Percentiles rank a stretch among this genome's conserved stretches.
Evolutionary conservation across 805 yeast genomes (phyloP).

Genomic region (Starmerella potacharoeniae): DNA sequence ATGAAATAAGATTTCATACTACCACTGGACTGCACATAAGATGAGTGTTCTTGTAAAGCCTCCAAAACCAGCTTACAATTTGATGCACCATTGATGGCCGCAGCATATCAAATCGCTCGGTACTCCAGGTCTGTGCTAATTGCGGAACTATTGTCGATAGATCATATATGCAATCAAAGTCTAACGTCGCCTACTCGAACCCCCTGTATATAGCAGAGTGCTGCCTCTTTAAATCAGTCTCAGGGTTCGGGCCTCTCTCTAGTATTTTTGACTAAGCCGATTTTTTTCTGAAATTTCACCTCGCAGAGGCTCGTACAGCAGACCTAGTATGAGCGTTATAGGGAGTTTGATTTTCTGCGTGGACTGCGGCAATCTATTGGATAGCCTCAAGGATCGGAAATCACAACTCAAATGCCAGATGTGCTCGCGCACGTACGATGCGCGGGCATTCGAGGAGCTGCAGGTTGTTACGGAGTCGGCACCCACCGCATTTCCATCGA

Average conservation of each 20-base stretch:
- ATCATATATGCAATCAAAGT: too few relatives aligned
- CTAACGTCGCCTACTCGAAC: too few relatives aligned
- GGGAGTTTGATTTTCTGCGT: conserved; percentile 91
- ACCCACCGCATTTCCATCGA: conserved; percentile 88
- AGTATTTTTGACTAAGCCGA: not conserved
- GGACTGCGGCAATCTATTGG: conserved; percentile 83
- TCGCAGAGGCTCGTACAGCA: not conserved
- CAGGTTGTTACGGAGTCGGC: conserved; percentile 81
- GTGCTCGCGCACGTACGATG: conserved; percentile 36
- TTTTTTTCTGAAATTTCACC: not conserved
- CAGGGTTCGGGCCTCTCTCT: not conserved
- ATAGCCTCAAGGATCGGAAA: conserved; percentile 43
- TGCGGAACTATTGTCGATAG: too few relatives aligned
- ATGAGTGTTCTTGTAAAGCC: too few relatives aligned
- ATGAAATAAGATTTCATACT: too few relatives aligned
- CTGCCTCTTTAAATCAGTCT: too few relatives aligned
- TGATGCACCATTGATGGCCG: too few relatives aligned
- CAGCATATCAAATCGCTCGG: too few relatives aligned
- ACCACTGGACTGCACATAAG: too few relatives aligned
- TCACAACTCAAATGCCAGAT: conserved; percentile 36
- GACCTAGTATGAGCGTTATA: conserved; percentile 68
- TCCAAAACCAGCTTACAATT: too few relatives aligned
- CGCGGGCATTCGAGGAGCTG: conserved; percentile 54
- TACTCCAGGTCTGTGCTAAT: too few relatives aligned
- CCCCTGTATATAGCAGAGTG: too few relatives aligned